Evolutionary conservation across 169 alveolate species (phyloP).

Genomic region (Plasmodium knowlesi): DNA sequence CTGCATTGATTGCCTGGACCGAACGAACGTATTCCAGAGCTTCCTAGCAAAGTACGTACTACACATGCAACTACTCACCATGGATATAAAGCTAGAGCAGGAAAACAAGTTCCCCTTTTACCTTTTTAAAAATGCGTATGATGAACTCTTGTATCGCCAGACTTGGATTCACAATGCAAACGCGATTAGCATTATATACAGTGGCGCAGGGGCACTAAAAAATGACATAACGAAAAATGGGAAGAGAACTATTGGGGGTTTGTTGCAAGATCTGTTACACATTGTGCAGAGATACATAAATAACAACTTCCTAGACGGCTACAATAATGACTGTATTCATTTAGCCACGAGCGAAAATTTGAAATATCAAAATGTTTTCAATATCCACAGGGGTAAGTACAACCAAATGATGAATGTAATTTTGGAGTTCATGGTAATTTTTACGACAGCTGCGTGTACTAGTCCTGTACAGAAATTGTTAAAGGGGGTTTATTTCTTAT

Average conservation of each 20-base stretch:
- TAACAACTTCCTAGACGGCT: constrained; percentile 67
- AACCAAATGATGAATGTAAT: constrained; percentile 49
- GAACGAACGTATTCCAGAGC: constrained; percentile 97
- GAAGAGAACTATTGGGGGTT: constrained; percentile 59
- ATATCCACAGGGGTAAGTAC: constrained; percentile 34
- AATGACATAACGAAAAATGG: constrained; percentile 75
- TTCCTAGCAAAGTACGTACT: constrained; percentile 77
- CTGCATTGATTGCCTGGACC: constrained; percentile 97
- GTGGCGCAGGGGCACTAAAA: constrained; percentile 72
- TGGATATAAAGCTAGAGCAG: constrained; percentile 41
- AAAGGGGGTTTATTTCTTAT: constrained; percentile 35
- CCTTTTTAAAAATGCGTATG: constrained; percentile 22
- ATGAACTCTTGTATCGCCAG: constrained; percentile 41
- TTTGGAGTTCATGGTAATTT: constrained; percentile 45
- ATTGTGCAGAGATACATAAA: constrained; percentile 42
- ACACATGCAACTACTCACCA: constrained; percentile 35
- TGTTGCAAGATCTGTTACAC: constrained; percentile 38
- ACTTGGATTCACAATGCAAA: constrained; percentile 73
- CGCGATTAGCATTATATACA: constrained; percentile 63
- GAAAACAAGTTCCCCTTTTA: constrained; percentile 43
- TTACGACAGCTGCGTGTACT: constrained; percentile 65
- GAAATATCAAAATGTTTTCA: constrained; percentile 22
- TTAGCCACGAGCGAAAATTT: constrained; percentile 46
- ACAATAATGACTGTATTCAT: constrained; percentile 75
- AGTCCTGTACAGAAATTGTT: constrained; percentile 50